Evolutionary conservation across 331 rosid genomes (phyloP), one percentile per base, ranked within the genome.

Genomic region (Stylosanthes scabra): DNA sequence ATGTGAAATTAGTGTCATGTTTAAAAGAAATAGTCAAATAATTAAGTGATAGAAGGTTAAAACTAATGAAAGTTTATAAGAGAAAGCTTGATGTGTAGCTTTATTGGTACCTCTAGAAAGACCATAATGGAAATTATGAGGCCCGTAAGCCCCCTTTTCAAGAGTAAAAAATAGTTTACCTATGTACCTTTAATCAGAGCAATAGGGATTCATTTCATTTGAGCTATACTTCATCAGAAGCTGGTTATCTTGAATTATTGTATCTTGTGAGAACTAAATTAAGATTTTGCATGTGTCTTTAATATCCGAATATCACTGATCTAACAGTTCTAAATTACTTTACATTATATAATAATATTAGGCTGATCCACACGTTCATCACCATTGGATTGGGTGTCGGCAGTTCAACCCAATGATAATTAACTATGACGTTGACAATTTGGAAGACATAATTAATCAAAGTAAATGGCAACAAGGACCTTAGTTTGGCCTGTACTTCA

Each of bases 401-500:
- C 39, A 34, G 39, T 34, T 34, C 5, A 34, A 34, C 39, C 39
- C 39, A 34, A 34, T 34, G 39, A 34, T 34, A 34, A 34, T 34
- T 34, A 34, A 34, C 6, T 34, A 4, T 34, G 5, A 20, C 25
- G 25, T 20, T 20, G 25, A 20, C 25, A 1, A 46, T 44, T 14
- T 56, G 49, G 29, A 8, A 66, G 27, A 9, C 13, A 39, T 9
- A 11, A 11, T 31, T 9, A 11, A 11, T 31, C 50, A 68, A 68
- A 51, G n/a, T 70, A 59, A 72, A 44, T 41, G 50, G 45, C 50
- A 60, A 62, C 29, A 7, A 78, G 13, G 68, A 37, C 68, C 63
- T 45, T 11, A 14, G n/a, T 58, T n/a, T 46, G 14, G 78, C 70
- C 49, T 13, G 52, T 27, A 83, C 49, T 63, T 63, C 70, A 75